Evolutionary conservation across 2,329 filamentous ascomycete genomes (phyloP).

Genomic region (Xylariaceae sp.): DNA sequence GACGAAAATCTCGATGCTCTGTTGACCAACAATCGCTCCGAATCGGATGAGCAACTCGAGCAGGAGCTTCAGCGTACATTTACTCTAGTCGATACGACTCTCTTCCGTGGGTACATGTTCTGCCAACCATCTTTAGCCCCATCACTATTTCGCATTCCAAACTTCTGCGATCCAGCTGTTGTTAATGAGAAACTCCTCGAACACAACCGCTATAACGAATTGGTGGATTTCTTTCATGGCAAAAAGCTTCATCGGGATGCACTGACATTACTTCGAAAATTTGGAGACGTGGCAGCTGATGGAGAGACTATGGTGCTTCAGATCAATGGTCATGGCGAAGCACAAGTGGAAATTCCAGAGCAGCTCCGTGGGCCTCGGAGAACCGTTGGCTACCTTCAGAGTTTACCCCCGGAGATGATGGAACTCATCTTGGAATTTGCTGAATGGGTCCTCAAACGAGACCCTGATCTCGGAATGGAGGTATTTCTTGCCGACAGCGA

Average conservation of each 20-base stretch:
- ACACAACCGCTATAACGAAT: conserved; percentile 84
- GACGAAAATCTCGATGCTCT: conserved; percentile 39
- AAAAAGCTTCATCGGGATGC: conserved; percentile 92
- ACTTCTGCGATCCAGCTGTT: conserved; percentile 95
- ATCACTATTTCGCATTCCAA: conserved; percentile 91
- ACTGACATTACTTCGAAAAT: conserved; percentile 79
- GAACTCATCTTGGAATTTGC: conserved; percentile 92
- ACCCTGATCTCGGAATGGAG: conserved; percentile 83
- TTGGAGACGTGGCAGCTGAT: conserved; percentile 59
- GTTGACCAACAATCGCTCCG: conserved; percentile 50
- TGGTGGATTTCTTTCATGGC: conserved; percentile 97
- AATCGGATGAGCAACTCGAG: conserved; percentile 67
- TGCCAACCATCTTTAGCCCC: conserved; percentile 83
- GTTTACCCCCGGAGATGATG: conserved; percentile 82
- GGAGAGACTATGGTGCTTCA: conserved; percentile 48
- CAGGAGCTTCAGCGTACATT: conserved; percentile 77
- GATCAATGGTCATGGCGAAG: conserved; percentile 34
- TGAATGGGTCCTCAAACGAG: conserved; percentile 79
- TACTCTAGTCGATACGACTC: conserved; percentile 85
- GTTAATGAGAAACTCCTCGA: conserved; percentile 93
- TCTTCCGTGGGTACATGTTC: conserved; percentile 96
- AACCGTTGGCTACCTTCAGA: conserved; percentile 89
- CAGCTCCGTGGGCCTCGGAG: conserved; percentile 78
- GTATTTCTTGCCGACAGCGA: conserved; percentile 92
- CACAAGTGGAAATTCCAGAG: conserved; percentile 41